These are phyloP conservation scores for Hymenoscyphus infarciens DNA, from an alignment of 2,329 filamentous ascomycete genomes.

Conservation along the genomic window DNA sequence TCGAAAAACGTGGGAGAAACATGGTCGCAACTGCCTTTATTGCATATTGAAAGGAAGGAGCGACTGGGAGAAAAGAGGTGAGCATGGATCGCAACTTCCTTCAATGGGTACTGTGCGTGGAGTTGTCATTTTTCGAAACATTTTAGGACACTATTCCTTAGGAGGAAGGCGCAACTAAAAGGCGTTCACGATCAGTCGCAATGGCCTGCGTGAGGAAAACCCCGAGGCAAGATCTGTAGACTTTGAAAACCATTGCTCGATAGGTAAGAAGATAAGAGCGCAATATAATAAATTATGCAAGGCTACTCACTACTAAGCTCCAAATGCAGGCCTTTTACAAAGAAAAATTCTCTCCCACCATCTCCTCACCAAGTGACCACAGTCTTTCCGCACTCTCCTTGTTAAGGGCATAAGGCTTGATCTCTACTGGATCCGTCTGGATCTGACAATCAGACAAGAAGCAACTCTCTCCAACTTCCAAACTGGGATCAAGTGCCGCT, in stretches of 20 bases:
- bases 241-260: no score
- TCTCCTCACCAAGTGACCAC: slow-evolving; percentile 44
- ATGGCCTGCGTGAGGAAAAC: no score
- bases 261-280: no score
- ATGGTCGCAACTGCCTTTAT: not conserved
- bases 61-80: no score
- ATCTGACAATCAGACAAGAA: slow-evolving; percentile 17
- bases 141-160: no score
- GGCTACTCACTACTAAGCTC: not conserved
- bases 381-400: slow-evolving; percentile 38
- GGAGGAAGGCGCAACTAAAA: no score
- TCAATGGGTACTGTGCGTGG: no score
- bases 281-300: not conserved
- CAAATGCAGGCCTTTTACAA: not conserved
- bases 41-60: no score
- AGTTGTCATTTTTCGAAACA: no score
- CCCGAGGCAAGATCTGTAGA: no score
- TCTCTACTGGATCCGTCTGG: not conserved
- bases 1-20: not conserved
- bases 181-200: no score
- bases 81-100: no score
- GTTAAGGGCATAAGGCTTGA: slow-evolving; percentile 13
- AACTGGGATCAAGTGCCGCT: slow-evolving; percentile 39
- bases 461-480: slow-evolving; percentile 20
- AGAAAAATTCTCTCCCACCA: slow-evolving; percentile 42